Percentiles rank a stretch among this genome's conserved stretches.
phyloP scores from a whole-genome alignment of 495 filamentous ascomycete species.

The Xylaria bambusicola region DNA sequence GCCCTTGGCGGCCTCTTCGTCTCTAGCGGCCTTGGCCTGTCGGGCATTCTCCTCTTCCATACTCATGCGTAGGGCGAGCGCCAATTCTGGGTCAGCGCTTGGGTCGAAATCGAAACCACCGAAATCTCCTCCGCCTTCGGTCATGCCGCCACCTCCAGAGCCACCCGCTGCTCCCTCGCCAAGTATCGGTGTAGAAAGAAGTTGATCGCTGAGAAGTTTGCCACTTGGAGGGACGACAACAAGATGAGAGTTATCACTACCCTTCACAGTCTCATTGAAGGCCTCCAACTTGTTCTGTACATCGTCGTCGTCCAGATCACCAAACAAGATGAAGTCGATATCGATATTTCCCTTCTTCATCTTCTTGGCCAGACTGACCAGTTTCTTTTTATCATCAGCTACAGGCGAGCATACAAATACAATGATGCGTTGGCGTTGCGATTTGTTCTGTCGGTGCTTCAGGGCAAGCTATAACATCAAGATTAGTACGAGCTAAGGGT shows the following conservation, averaged over 20 bases:
- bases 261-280: constrained; percentile 90
- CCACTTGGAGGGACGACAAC: constrained; percentile 89
- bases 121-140: constrained; percentile 58
- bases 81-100: constrained; percentile 85
- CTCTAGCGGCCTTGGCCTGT: constrained; percentile 79
- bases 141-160: constrained; percentile 44
- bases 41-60: constrained; percentile 97
- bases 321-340: constrained; percentile 92
- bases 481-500: constrained; percentile 25
- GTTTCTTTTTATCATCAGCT: constrained; percentile 80
- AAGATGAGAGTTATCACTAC: constrained; percentile 84
- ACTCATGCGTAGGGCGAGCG: constrained; percentile 93
- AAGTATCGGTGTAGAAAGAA: constrained; percentile 89
- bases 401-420: constrained; percentile 94
- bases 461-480: constrained; percentile 75
- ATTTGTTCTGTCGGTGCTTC: constrained; percentile 97
- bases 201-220: constrained; percentile 85
- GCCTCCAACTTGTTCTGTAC: constrained; percentile 83
- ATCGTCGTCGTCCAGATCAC: constrained; percentile 86
- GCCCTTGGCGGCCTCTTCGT: constrained; percentile 65
- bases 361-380: constrained; percentile 89
- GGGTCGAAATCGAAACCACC: constrained; percentile 75
- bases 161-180: constrained; percentile 63
- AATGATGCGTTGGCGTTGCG: constrained; percentile 90
- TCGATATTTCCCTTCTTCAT: constrained; percentile 96